Evolutionary conservation across 2,329 filamentous ascomycete species (phyloP).

Genomic region (Gaeumannomyces sp.): DNA sequence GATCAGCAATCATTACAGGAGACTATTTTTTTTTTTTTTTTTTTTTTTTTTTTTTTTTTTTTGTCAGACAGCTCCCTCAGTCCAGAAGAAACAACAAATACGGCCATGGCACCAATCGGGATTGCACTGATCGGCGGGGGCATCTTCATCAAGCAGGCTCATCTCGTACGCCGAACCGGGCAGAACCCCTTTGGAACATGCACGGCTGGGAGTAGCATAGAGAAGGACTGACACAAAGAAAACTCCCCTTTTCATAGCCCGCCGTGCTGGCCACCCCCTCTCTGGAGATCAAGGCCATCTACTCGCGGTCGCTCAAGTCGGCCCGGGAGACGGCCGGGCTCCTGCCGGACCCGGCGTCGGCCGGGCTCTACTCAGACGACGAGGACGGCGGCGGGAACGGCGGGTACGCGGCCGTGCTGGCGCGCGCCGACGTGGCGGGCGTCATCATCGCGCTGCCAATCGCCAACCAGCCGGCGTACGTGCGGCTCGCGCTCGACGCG

Average conservation of each 20-base stretch:
- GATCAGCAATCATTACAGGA: too few relatives aligned
- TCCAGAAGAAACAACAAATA: background rate
- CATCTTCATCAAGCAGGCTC: conserved; percentile 25
- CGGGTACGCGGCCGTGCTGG: conserved; percentile 44
- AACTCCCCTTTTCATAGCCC: conserved; percentile 32
- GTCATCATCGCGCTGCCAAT: conserved; percentile 60
- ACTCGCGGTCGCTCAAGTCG: conserved; percentile 55
- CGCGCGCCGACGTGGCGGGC: conserved; percentile 45
- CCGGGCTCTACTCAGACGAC: conserved; percentile 49
- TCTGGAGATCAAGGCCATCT: conserved; percentile 57
- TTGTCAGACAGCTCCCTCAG: background rate
- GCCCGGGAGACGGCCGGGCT: conserved; percentile 25
- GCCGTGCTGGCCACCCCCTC: conserved; percentile 47
- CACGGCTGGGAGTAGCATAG: background rate
- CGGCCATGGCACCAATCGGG: conserved; percentile 17
- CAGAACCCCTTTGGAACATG: too few relatives aligned
- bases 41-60: background rate
- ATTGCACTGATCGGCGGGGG: conserved; percentile 29
- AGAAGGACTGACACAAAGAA: conserved; percentile 14
- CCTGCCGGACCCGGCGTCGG: conserved; percentile 22
- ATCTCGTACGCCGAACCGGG: background rate
- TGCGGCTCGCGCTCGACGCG: conserved; percentile 52
- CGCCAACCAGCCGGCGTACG: conserved; percentile 48
- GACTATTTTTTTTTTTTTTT: too few relatives aligned
- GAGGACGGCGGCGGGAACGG: conserved; percentile 23